These are phyloP conservation scores for Thielaviopsis cerberus DNA, from an alignment of 2,329 filamentous ascomycete species.

Conservation along the genomic window DNA sequence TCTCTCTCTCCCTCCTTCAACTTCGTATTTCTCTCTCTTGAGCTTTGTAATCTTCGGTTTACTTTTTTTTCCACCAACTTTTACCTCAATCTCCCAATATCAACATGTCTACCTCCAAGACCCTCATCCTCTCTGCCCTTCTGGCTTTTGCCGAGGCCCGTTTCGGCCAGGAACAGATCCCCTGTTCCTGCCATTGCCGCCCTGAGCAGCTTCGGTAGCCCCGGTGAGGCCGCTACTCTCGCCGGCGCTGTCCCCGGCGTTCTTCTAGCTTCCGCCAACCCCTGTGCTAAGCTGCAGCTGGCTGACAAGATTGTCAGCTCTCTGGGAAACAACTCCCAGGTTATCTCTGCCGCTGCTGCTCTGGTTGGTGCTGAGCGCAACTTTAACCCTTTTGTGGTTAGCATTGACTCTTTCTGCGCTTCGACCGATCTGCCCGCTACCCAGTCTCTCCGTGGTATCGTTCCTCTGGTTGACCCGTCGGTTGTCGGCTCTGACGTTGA, in stretches of 20 bases:
- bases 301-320: slow-evolving; percentile 45
- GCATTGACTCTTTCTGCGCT: slow-evolving; percentile 43
- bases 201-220: slow-evolving; percentile 33
- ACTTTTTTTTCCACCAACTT: slow-evolving; percentile 1
- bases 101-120: slow-evolving; percentile 26
- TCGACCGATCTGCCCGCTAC: slow-evolving; percentile 44
- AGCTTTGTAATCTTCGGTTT: slow-evolving; percentile 6
- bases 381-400: slow-evolving; percentile 48
- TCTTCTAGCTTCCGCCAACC: slow-evolving; percentile 44
- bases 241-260: slow-evolving; percentile 42
- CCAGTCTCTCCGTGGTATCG: slow-evolving; percentile 41
- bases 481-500: slow-evolving; percentile 37
- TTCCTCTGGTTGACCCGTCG: slow-evolving; percentile 47
- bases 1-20: slow-evolving; percentile 14
- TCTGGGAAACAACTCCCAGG: slow-evolving; percentile 40
- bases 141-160: slow-evolving; percentile 31
- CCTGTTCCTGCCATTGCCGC: slow-evolving; percentile 35
- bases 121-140: slow-evolving; percentile 23
- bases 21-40: slow-evolving; percentile 7
- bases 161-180: slow-evolving; percentile 45
- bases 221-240: slow-evolving; percentile 44
- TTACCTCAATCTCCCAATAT: too few relatives aligned
- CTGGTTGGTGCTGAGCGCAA: slow-evolving; percentile 47
- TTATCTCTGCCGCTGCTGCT: slow-evolving; percentile 41
- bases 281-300: slow-evolving; percentile 46